Evolutionary conservation across 768 basidiomycete species (phyloP).

Genomic region (Lanmaoa pseudosensibilis): DNA sequence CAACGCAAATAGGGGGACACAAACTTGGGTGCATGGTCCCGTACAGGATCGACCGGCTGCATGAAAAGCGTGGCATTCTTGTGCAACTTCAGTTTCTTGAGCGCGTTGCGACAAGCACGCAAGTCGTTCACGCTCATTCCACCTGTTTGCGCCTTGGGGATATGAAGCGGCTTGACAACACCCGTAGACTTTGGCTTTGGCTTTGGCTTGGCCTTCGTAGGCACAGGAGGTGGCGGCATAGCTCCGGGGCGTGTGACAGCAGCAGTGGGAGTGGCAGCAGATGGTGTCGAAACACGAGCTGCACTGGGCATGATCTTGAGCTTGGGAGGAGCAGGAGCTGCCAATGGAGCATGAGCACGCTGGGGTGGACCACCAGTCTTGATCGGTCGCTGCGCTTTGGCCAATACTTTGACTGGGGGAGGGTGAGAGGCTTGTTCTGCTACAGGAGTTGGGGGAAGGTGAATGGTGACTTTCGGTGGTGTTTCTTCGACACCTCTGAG

Average conservation of each 20-base stretch:
- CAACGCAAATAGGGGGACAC: conserved; percentile 1
- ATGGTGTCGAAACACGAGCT: conserved; percentile 17
- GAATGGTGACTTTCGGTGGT: conserved; percentile 83
- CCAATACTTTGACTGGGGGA: conserved; percentile 51
- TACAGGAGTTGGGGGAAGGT: conserved; percentile 74
- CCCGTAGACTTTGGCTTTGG: conserved; percentile 26
- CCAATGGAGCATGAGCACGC: conserved; percentile 30
- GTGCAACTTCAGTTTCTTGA: conserved; percentile 77
- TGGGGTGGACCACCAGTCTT: conserved; percentile 37
- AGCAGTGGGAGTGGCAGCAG: conserved; percentile 13
- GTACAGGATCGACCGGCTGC: conserved; percentile 93
- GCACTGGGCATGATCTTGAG: conserved; percentile 45
- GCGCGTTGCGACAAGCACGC: conserved; percentile 67
- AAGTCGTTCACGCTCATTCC: conserved; percentile 80
- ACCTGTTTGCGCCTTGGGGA: conserved; percentile 68
- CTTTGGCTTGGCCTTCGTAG: conserved; percentile 29
- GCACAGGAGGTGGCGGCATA: conserved; percentile 34
- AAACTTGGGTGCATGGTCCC: conserved; percentile 87
- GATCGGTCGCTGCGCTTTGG: conserved; percentile 38
- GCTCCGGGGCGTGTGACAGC: conserved; percentile 6
- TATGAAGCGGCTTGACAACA: conserved; percentile 42
- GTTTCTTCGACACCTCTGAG: conserved; percentile 82
- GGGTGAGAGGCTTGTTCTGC: conserved; percentile 57
- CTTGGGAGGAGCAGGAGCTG: conserved; percentile 47
- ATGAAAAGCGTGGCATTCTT: conserved; percentile 76